Evolutionary conservation across 495 filamentous ascomycete species (phyloP).

Genomic region (Podospora pseudopauciseta): DNA sequence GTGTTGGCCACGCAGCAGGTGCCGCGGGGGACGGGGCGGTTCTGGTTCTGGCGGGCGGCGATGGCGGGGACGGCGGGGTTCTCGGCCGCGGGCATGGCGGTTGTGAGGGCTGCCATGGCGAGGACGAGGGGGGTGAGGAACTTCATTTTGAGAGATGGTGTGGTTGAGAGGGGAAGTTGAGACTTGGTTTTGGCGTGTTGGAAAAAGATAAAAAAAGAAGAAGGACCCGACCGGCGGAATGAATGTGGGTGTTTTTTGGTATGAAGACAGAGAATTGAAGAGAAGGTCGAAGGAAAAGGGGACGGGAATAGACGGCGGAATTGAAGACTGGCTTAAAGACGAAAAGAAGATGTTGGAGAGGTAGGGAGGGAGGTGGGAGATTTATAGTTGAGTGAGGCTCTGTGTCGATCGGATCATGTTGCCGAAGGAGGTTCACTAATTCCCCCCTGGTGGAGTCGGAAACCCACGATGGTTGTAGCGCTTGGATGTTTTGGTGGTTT

Average conservation of each 20-base stretch:
- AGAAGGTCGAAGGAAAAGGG: constrained; percentile 10
- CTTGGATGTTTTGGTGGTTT: no score
- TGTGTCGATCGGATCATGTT: no score
- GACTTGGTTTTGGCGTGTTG: background rate
- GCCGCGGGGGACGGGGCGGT: constrained; percentile 31
- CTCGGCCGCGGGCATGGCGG: constrained; percentile 19
- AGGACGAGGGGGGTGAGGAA: constrained; percentile 24
- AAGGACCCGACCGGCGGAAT: constrained; percentile 17
- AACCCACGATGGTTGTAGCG: no score
- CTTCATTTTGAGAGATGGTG: constrained; percentile 20
- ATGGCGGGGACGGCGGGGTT: constrained; percentile 18
- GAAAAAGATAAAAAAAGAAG: background rate
- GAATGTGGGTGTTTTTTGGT: background rate
- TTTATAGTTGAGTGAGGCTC: no score
- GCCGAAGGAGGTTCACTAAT: no score
- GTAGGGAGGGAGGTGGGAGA: no score
- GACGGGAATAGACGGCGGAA: background rate
- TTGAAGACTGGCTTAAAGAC: constrained; percentile 18
- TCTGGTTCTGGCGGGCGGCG: constrained; percentile 27
- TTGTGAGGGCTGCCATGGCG: constrained; percentile 17
- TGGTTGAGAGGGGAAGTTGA: background rate
- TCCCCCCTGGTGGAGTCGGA: no score
- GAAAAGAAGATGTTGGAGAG: background rate
- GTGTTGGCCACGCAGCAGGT: constrained; percentile 33
- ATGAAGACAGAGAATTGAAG: background rate